Conservation (phyloP, 768 basidiomycete species). For the Suillus lakei region DNA sequence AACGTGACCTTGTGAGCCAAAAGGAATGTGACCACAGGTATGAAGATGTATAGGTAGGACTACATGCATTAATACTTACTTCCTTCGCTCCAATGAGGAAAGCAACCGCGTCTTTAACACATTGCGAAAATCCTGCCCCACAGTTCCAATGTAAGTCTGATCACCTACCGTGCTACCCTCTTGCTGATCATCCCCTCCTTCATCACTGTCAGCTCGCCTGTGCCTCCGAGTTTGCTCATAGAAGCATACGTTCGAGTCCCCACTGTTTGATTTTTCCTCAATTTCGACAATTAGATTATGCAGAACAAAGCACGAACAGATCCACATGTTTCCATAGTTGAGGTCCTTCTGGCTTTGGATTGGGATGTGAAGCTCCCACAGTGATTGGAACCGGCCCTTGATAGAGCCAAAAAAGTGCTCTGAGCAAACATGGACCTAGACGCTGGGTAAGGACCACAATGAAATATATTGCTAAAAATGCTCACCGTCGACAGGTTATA, state of each 20-base stretch:
- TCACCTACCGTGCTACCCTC: neutral
- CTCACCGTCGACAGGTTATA: slow-evolving; percentile 20
- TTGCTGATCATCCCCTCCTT: neutral
- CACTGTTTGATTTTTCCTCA: neutral
- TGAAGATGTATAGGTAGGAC: too few relatives aligned
- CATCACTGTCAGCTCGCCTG: too few relatives aligned
- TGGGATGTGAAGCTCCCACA: slow-evolving; percentile 1
- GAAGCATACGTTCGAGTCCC: too few relatives aligned
- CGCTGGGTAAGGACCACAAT: neutral
- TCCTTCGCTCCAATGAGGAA: neutral
- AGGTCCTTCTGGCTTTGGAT: neutral
- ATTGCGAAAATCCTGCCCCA: neutral
- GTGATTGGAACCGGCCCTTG: slow-evolving; percentile 7
- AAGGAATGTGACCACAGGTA: too few relatives aligned
- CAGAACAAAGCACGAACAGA: neutral
- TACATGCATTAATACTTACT: too few relatives aligned
- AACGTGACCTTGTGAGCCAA: too few relatives aligned
- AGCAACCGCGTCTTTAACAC: neutral
- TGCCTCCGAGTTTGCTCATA: neutral
- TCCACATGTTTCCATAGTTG: neutral
- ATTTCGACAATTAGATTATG: slow-evolving; percentile 2
- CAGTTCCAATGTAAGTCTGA: neutral
- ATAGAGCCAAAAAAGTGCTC: slow-evolving; percentile 1
- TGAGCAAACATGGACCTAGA: neutral
- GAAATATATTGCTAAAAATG: too few relatives aligned